These are phyloP conservation scores for Pythium dissimile DNA, from an alignment of 352 stramenopile genomes.

Conservation along the genomic window DNA sequence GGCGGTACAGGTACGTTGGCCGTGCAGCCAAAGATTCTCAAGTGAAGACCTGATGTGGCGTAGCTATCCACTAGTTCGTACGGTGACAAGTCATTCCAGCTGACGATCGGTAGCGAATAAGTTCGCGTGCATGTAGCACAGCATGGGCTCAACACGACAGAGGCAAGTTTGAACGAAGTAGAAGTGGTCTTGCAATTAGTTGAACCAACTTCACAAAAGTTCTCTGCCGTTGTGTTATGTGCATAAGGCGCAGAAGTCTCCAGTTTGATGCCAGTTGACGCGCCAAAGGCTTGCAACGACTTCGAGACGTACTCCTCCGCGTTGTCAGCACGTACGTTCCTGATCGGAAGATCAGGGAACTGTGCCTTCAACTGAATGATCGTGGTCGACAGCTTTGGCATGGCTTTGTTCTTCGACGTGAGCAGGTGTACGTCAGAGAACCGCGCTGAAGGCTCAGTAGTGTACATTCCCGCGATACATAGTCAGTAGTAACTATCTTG, in stretches of 20 bases:
- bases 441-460: background rate
- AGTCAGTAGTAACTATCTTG: too few relatives aligned
- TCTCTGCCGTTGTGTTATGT: slow-evolving; percentile 14
- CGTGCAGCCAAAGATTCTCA: slow-evolving; percentile 4
- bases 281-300: slow-evolving; percentile 16
- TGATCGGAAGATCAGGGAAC: slow-evolving; percentile 16
- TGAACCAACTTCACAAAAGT: slow-evolving; percentile 18
- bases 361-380: slow-evolving; percentile 22
- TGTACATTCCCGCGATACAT: too few relatives aligned
- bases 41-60: background rate
- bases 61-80: slow-evolving; percentile 7
- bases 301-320: slow-evolving; percentile 13
- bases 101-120: slow-evolving; percentile 2
- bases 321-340: slow-evolving; percentile 13
- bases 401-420: slow-evolving; percentile 13
- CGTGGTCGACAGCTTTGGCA: slow-evolving; percentile 14
- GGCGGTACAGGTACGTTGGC: slow-evolving; percentile 14
- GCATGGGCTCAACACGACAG: slow-evolving; percentile 14
- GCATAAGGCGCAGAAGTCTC: slow-evolving; percentile 12
- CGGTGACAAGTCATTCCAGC: slow-evolving; percentile 1
- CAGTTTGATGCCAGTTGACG: slow-evolving; percentile 11
- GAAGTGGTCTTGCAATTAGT: slow-evolving; percentile 8
- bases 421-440: slow-evolving; percentile 14
- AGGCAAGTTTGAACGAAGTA: slow-evolving; percentile 5
- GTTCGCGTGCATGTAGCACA: slow-evolving; percentile 3